A percentile compares a stretch with the other conserved stretches of the same genome.
phyloP scores from a whole-genome alignment of 1,284 basidiomycete species.

The Pholiota adiposa region DNA sequence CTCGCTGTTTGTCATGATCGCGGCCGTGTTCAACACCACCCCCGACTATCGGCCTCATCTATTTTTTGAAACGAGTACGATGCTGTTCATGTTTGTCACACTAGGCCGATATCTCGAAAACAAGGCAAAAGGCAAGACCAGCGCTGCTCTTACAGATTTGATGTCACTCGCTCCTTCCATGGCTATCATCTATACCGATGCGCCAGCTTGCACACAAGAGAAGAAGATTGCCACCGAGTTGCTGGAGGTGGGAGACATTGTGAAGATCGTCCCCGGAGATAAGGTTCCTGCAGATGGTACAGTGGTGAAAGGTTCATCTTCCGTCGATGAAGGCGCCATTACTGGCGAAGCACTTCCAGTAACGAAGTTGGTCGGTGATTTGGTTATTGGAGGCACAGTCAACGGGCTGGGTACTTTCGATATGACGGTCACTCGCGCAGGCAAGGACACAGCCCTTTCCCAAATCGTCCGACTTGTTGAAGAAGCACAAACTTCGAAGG shows the following conservation, averaged over 20 bases:
- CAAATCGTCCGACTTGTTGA: slow-evolving; percentile 98
- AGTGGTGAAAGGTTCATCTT: slow-evolving; percentile 84
- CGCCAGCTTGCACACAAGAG: slow-evolving; percentile 78
- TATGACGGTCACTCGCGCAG: slow-evolving; percentile 93
- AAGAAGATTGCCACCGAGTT: slow-evolving; percentile 94
- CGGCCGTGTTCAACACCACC: slow-evolving; percentile 65
- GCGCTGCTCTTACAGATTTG: slow-evolving; percentile 93
- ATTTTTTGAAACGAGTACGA: slow-evolving; percentile 99
- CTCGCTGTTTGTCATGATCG: slow-evolving; percentile 77
- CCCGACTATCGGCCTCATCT: slow-evolving; percentile 81
- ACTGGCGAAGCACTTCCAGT: slow-evolving; percentile 96
- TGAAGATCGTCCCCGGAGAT: slow-evolving; percentile 96
- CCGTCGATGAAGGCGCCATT: slow-evolving; percentile 95
- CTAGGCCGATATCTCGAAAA: slow-evolving; percentile 97
- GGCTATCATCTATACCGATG: slow-evolving; percentile 92
- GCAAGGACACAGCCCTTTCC: slow-evolving; percentile 93
- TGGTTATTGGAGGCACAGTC: slow-evolving; percentile 95
- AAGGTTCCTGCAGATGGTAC: slow-evolving; percentile 96
- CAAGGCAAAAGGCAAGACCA: slow-evolving; percentile 95
- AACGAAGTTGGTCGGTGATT: slow-evolving; percentile 80
- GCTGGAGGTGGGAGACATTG: slow-evolving; percentile 91
- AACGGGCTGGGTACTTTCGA: slow-evolving; percentile 97
- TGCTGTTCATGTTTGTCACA: slow-evolving; percentile 98
- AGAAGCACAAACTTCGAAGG: slow-evolving; percentile 97
- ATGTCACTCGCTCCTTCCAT: slow-evolving; percentile 95